These are phyloP conservation scores for Nyssa sinensis DNA, from an alignment of 148 eudicot species.

Conservation along the genomic window DNA sequence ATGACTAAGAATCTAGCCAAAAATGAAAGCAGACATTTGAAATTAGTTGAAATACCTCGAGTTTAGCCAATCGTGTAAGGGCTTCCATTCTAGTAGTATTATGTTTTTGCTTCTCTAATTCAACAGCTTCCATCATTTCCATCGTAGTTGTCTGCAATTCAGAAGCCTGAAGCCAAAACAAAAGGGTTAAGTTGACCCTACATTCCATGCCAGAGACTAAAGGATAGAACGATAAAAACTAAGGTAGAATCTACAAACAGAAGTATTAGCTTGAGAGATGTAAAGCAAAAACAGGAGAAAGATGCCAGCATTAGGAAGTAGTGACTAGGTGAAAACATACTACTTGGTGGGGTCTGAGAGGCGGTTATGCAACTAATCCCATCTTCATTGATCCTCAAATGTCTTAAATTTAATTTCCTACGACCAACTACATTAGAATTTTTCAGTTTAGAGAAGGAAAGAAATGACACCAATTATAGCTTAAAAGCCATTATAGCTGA, in stretches of 20 bases:
- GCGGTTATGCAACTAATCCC: no score
- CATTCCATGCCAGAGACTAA: background rate
- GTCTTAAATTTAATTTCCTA: no score
- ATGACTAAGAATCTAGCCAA: background rate
- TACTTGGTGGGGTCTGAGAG: no score
- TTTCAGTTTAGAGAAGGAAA: no score
- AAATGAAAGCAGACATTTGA: background rate
- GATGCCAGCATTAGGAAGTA: background rate
- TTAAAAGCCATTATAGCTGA: no score
- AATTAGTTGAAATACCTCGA: constrained; percentile 58
- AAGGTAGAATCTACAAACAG: background rate
- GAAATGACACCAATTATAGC: no score
- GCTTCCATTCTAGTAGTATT: constrained; percentile 94
- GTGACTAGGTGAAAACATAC: background rate
- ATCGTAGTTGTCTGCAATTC: constrained; percentile 83
- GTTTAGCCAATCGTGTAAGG: constrained; percentile 67
- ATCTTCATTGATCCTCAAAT: no score
- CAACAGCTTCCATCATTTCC: constrained; percentile 95
- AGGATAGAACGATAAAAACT: background rate
- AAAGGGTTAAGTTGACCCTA: background rate
- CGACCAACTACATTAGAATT: no score
- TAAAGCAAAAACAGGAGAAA: constrained; percentile 3
- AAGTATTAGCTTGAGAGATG: constrained; percentile 2
- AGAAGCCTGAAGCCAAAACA: constrained; percentile 56
- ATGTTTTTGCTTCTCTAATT: constrained; percentile 92